A percentile compares a stretch with the other conserved stretches of the same genome.
Evolutionary conservation across 2,329 filamentous ascomycete species (phyloP).

Genomic region (Plectosphaerella cucumerina): DNA sequence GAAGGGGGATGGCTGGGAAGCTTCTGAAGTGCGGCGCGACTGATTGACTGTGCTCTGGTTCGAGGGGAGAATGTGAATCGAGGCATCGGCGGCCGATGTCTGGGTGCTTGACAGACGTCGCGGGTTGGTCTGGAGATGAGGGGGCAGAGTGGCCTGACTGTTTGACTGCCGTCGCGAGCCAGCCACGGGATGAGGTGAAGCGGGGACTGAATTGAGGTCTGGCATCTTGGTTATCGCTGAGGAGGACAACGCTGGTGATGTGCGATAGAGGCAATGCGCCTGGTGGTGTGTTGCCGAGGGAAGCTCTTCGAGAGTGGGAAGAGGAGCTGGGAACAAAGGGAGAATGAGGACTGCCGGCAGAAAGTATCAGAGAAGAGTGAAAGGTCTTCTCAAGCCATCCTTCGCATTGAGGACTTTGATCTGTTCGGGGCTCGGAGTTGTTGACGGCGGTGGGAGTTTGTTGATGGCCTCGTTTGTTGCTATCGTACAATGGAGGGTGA

Average conservation of each 20-base stretch:
- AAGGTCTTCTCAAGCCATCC: too few relatives aligned
- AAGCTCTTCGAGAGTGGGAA: too few relatives aligned
- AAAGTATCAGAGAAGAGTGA: too few relatives aligned
- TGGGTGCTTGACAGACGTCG: constrained; percentile 40
- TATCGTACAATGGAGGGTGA: too few relatives aligned
- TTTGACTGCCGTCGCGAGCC: constrained; percentile 38
- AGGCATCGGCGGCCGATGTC: constrained; percentile 36
- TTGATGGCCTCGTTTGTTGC: too few relatives aligned
- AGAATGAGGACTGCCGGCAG: too few relatives aligned
- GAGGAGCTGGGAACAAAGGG: too few relatives aligned
- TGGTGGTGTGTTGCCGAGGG: background rate
- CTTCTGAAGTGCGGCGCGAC: constrained; percentile 20
- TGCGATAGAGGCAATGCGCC: background rate
- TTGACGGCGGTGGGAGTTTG: too few relatives aligned
- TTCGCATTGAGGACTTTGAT: too few relatives aligned
- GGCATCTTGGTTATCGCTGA: constrained; percentile 34
- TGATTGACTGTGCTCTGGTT: constrained; percentile 48
- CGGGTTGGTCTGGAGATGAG: constrained; percentile 36
- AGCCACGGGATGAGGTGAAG: constrained; percentile 41
- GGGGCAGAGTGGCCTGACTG: constrained; percentile 50
- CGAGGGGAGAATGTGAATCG: constrained; percentile 54
- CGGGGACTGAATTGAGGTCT: constrained; percentile 52
- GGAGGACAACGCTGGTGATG: background rate
- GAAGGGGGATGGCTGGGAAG: constrained; percentile 27
- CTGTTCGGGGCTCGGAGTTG: too few relatives aligned